Base-by-base conservation (phyloP, 306 rosid genomes). In the Ormosia semicastrata region DNA sequence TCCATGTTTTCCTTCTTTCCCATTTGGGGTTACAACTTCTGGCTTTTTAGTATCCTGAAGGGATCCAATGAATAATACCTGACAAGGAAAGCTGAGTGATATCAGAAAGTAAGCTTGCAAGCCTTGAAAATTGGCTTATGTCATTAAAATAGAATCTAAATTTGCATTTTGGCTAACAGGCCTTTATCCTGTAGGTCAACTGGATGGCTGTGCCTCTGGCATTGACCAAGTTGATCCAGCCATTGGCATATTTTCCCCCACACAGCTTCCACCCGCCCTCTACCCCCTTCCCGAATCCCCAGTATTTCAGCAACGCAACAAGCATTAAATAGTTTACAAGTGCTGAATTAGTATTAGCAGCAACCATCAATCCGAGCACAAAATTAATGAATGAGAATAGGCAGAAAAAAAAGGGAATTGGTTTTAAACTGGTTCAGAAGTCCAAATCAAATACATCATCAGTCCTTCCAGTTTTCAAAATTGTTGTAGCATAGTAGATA, bases 41-140 rank as follows among this genome's bases (percentile, higher is more conserved):
- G 86, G 73, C 54, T 63, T 87, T 69, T 75, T 82, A 78, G 72
- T 83, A 75, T 88, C 82, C 65, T 78, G 83, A 81, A 93, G 87
- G 66, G 97, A 89, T 72, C 92, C 94, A 81, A 95, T 84, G 82
- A 92, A 81, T 84, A 95, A 78, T 58, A 93, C 82, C 99, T 95
- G 79, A 86, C 6, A 39, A 86, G 66, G 57, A 84, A 78, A 87
- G 79, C 76, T 63, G 73, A 83, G 18, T 30, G 44, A 73, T 53
- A 68, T 68, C 30, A 64, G 64, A 77, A 69, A 33, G 24, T 66
- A 34, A 37, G 41, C 24, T 54, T 33, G 77, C 18, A 53, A 75
- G 65, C 81, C 43, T 41, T 18, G 58, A 34, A 70, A 75, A 43
- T 41, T 60, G 33, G 74, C 64, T n/a, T 5, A 82, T 53, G 34